Percentiles rank a stretch among this genome's conserved stretches.
Evolutionary conservation across 257 asterid species (phyloP).

Genomic region (Rhazya stricta): DNA sequence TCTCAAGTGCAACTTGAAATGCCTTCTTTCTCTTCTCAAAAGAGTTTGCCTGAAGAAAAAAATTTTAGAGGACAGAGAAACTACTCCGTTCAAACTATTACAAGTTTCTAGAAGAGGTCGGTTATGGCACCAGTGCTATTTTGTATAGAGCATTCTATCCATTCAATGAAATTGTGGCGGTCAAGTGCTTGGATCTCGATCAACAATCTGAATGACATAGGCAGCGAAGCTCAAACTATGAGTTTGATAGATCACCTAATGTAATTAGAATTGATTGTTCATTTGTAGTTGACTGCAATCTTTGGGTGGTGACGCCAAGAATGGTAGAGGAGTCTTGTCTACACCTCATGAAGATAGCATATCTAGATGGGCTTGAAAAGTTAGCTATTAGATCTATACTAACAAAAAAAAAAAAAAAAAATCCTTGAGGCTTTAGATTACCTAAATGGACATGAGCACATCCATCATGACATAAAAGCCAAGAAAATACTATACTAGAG

Average conservation of each 20-base stretch:
- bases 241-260: constrained; percentile 92
- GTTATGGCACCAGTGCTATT: constrained; percentile 91
- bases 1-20: too few species aligned
- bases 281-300: constrained; percentile 89
- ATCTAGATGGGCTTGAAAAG: constrained; percentile 96
- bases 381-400: constrained; percentile 76
- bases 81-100: constrained; percentile 65
- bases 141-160: constrained; percentile 93
- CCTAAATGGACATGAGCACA: constrained; percentile 91
- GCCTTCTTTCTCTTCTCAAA: too few species aligned
- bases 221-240: constrained; percentile 97
- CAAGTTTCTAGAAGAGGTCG: constrained; percentile 84
- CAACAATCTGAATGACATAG: constrained; percentile 97
- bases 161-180: constrained; percentile 75
- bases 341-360: constrained; percentile 95
- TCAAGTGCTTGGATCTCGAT: constrained; percentile 99
- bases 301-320: constrained; percentile 96
- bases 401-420: too few species aligned
- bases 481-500: constrained; percentile 87
- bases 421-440: constrained; percentile 93
- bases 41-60: too few species aligned
- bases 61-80: constrained; percentile 41
- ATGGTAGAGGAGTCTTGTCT: constrained; percentile 99
- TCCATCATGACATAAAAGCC: constrained; percentile 98
- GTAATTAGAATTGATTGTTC: constrained; percentile 85